Percentiles rank a stretch among this genome's conserved stretches.
Evolutionary conservation across 768 basidiomycete species (phyloP).

Genomic region (Polyporus arcularius): DNA sequence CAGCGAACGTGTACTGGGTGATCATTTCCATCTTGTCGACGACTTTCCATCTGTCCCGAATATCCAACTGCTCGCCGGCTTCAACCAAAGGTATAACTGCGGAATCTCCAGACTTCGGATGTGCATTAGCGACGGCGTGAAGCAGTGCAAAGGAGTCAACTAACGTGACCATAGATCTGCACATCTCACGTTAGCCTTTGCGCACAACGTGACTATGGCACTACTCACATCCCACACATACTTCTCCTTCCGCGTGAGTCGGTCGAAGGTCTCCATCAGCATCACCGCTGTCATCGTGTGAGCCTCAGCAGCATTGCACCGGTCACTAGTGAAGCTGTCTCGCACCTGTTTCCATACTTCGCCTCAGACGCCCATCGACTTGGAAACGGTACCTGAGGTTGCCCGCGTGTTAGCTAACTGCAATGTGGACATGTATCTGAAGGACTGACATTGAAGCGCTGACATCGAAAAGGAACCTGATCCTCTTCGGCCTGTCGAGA

Average conservation of each 20-base stretch:
- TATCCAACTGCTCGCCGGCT: slow-evolving; percentile 47
- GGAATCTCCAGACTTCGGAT: slow-evolving; percentile 59
- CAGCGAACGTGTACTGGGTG: slow-evolving; percentile 69
- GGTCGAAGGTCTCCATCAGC: slow-evolving; percentile 73
- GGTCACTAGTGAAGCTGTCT: neutral
- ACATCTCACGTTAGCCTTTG: slow-evolving; percentile 2
- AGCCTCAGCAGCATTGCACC: neutral
- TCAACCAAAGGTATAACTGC: slow-evolving; percentile 56
- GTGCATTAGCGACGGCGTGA: neutral
- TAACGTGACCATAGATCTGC: slow-evolving; percentile 67
- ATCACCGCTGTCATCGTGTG: slow-evolving; percentile 50
- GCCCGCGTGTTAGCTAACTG: neutral
- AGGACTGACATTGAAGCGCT: slow-evolving; percentile 62
- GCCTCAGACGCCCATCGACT: slow-evolving; percentile 63
- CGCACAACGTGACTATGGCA: neutral
- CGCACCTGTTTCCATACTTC: slow-evolving; percentile 66
- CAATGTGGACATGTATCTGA: neutral
- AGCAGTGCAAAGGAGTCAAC: slow-evolving; percentile 20
- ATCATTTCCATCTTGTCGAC: slow-evolving; percentile 70
- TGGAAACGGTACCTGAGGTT: slow-evolving; percentile 66
- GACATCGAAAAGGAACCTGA: slow-evolving; percentile 69
- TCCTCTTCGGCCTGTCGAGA: slow-evolving; percentile 56
- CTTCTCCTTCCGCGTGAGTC: slow-evolving; percentile 64
- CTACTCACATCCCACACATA: slow-evolving; percentile 74
- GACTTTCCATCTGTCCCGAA: slow-evolving; percentile 66